Conservation (phyloP, 176 grass and related monocot genomes). For the Aegilops bicornis region DNA sequence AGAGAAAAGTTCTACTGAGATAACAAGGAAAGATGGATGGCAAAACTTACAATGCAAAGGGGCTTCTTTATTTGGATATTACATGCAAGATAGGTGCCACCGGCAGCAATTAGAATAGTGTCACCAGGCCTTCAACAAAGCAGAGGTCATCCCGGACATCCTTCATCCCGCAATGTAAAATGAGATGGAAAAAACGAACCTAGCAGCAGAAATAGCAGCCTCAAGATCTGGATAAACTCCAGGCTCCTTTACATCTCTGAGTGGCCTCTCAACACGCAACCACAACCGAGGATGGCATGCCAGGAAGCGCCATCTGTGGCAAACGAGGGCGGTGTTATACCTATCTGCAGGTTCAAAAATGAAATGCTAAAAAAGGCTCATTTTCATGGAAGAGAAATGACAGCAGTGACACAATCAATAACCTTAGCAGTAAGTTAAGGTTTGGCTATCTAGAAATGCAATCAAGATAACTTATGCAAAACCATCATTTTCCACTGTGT, state of each 20-base stretch:
- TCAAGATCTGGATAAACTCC: constrained; percentile 83
- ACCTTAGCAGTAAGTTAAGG: not conserved
- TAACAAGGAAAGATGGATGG: constrained; percentile 23
- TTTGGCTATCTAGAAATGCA: not conserved
- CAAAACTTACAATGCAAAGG: constrained; percentile 89
- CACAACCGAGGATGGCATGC: constrained; percentile 88
- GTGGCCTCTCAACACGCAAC: constrained; percentile 86
- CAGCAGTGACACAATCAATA: constrained; percentile 7
- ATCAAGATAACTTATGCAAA: not conserved
- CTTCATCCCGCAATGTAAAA: not conserved
- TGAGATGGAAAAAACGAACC: constrained; percentile 36
- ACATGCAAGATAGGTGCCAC: constrained; percentile 64
- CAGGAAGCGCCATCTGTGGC: constrained; percentile 93
- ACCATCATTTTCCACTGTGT: not conserved
- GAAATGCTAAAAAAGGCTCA: constrained; percentile 73
- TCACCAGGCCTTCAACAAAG: constrained; percentile 88
- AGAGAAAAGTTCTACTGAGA: constrained; percentile 14
- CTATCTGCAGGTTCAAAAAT: constrained; percentile 89
- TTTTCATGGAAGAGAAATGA: not conserved
- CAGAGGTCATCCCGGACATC: constrained; percentile 19
- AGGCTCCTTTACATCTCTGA: constrained; percentile 61
- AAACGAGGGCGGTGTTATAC: constrained; percentile 99
- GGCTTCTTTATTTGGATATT: constrained; percentile 97
- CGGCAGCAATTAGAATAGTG: constrained; percentile 85
- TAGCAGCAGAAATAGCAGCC: constrained; percentile 86